Base-by-base conservation (phyloP, 108 stramenopile genomes). In the Cyclotella atomus region DNA sequence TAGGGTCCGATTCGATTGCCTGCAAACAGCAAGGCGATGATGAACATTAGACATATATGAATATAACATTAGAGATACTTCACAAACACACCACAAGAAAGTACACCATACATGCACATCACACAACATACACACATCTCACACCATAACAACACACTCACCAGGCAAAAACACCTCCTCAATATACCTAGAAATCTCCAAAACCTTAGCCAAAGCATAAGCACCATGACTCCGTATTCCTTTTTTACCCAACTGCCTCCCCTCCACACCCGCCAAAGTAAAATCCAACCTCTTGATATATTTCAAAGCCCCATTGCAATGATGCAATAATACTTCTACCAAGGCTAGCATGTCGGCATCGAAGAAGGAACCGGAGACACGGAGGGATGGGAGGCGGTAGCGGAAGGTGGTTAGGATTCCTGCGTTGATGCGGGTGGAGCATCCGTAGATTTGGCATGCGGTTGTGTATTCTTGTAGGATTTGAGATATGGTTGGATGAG, bases 341-440 rank as follows among this genome's bases (percentile, higher is more conserved):
- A 94, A 57, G 6, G 93, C 89, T 56, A 94, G 38, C 89, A 91
- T 89, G 71, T 94, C 93, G 52, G 87, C 79, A 85, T 94, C 93
- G 62, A 90, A 89, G 66, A 91, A 94, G 34, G 70, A 55, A 35
- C 88, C 90, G n/a, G 75, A 74, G 12, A 91, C 86, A 0, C 93
- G 87, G 9, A 94, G 54, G 5, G 86, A 71, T 0, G 93, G 93
- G 12, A 91, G 60, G 17, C 71, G 71, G 64, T 84, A 94, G 12
- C 93, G 87, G 1, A 94, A 53, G 0, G 93, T 82, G 0, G 90
- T 83, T 36, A 91, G 50, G 19, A 94, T 69, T 19, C 93, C 93
- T 0, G 90, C 61, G 71, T 94, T 94, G 76, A 86, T 52, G 0
- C 81, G 57, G 38, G 73, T 52, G 17, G 70, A 66, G 43, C 84